These are phyloP conservation scores for Camellia oleifera DNA, from an alignment of 179 eudicot species.

Conservation along the genomic window DNA sequence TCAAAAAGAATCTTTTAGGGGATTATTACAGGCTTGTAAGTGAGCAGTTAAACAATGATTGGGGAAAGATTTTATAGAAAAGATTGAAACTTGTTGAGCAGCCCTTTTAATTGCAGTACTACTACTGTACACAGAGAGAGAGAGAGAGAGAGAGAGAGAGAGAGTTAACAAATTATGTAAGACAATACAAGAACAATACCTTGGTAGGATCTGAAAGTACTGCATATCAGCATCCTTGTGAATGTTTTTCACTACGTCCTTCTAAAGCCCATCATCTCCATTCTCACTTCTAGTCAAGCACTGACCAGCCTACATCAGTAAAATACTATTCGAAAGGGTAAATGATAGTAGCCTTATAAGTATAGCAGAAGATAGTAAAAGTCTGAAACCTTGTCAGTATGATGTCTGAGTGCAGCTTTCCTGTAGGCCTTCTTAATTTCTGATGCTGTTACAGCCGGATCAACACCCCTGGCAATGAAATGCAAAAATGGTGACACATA, in stretches of 20 bases:
- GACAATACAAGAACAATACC: slow-evolving; percentile 32
- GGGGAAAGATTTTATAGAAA: neutral
- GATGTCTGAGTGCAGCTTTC: slow-evolving; percentile 96
- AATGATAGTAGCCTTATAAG: neutral
- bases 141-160: neutral
- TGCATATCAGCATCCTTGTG: slow-evolving; percentile 88
- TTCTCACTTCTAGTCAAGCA: slow-evolving; percentile 68
- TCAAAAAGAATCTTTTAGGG: neutral
- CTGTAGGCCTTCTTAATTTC: slow-evolving; percentile 94
- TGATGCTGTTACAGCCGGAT: slow-evolving; percentile 62
- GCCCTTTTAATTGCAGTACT: neutral
- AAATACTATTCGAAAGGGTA: slow-evolving; percentile 6
- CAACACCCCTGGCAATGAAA: slow-evolving; percentile 63
- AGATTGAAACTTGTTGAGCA: neutral
- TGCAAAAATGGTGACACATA: neutral
- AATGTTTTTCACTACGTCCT: slow-evolving; percentile 74
- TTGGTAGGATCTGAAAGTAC: slow-evolving; percentile 86
- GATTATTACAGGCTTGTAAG: neutral
- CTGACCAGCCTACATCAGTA: slow-evolving; percentile 67
- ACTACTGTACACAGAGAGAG: neutral
- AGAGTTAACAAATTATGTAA: neutral
- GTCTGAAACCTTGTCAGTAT: slow-evolving; percentile 85
- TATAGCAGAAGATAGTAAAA: slow-evolving; percentile 11
- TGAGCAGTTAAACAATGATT: neutral
- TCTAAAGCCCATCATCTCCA: slow-evolving; percentile 81